Conservation (phyloP, 768 basidiomycete species). For the Dioszegia aurantiaca region DNA sequence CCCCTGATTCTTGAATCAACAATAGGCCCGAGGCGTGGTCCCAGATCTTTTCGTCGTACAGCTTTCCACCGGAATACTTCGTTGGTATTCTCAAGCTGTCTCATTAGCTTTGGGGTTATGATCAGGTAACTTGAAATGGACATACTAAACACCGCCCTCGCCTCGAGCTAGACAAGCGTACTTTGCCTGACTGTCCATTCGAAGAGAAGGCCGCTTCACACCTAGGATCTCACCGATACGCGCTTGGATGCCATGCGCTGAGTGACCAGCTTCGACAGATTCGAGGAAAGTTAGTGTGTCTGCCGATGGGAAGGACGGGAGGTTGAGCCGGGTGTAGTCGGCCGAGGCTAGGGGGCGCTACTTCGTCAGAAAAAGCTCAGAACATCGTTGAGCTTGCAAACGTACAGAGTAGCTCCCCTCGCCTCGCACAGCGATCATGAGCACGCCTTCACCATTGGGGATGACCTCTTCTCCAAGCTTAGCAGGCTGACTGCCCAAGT, state of each 20-base stretch:
- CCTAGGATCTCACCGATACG: conserved; percentile 66
- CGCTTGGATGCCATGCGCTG: conserved; percentile 80
- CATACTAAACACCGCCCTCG: conserved; percentile 62
- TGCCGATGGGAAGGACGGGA: conserved; percentile 53
- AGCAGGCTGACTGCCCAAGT: conserved; percentile 62
- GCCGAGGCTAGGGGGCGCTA: conserved; percentile 61
- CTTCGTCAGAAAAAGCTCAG: not conserved
- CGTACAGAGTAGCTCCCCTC: conserved; percentile 60
- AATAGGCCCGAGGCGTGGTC: conserved; percentile 87
- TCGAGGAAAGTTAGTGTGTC: conserved; percentile 70
- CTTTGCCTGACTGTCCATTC: conserved; percentile 97
- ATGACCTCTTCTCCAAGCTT: conserved; percentile 58
- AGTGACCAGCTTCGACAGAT: conserved; percentile 86
- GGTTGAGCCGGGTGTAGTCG: conserved; percentile 58
- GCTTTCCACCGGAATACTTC: conserved; percentile 55
- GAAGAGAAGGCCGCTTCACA: conserved; percentile 64
- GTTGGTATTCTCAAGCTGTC: conserved; percentile 51
- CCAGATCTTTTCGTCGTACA: conserved; percentile 96
- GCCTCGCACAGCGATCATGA: conserved; percentile 83
- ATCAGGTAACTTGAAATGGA: not conserved
- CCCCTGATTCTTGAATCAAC: conserved; percentile 84
- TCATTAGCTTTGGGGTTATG: conserved; percentile 68
- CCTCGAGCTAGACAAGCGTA: conserved; percentile 82
- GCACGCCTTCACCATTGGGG: conserved; percentile 61
- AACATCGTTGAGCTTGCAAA: conserved; percentile 7